phyloP scores from a whole-genome alignment of 345 rosid species.

The Hibiscus tridactylites region DNA sequence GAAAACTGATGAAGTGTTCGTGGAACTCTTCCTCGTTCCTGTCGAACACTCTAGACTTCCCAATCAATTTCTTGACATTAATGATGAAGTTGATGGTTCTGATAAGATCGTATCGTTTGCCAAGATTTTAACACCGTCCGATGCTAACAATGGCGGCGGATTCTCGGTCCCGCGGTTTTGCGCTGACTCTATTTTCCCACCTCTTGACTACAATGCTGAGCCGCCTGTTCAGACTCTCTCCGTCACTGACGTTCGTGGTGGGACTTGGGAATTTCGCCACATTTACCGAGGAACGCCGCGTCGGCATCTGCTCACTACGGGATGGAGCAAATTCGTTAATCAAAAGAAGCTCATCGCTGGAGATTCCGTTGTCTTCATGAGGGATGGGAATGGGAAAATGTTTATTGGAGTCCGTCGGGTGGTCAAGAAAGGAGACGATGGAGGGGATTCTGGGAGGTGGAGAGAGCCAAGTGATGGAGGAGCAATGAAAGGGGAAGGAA shows the following conservation, averaged over 20 bases:
- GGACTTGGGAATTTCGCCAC: constrained; percentile 70
- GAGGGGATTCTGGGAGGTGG: constrained; percentile 39
- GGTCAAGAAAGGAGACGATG: constrained; percentile 17
- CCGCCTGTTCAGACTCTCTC: constrained; percentile 73
- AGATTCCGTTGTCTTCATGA: constrained; percentile 81
- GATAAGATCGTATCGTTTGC: constrained; percentile 48
- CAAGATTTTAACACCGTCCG: constrained; percentile 72
- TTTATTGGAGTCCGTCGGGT: constrained; percentile 64
- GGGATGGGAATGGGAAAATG: constrained; percentile 42
- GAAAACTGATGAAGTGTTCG: constrained; percentile 66
- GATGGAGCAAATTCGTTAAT: constrained; percentile 94
- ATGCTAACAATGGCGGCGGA: constrained; percentile 93
- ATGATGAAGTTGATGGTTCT: constrained; percentile 17
- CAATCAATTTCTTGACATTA: not conserved
- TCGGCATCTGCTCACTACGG: constrained; percentile 78
- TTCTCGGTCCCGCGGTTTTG: constrained; percentile 92
- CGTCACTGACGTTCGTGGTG: constrained; percentile 63
- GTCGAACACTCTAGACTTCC: constrained; percentile 13
- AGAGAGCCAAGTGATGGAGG: constrained; percentile 26
- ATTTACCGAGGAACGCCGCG: constrained; percentile 88
- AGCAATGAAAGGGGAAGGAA: constrained; percentile 29
- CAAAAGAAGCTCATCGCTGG: constrained; percentile 80
- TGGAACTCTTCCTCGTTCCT: constrained; percentile 33
- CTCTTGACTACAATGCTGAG: constrained; percentile 53
- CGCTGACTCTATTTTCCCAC: constrained; percentile 79